These are phyloP conservation scores for Anisodus acutangulus DNA, from an alignment of 257 asterid genomes.

Conservation along the genomic window DNA sequence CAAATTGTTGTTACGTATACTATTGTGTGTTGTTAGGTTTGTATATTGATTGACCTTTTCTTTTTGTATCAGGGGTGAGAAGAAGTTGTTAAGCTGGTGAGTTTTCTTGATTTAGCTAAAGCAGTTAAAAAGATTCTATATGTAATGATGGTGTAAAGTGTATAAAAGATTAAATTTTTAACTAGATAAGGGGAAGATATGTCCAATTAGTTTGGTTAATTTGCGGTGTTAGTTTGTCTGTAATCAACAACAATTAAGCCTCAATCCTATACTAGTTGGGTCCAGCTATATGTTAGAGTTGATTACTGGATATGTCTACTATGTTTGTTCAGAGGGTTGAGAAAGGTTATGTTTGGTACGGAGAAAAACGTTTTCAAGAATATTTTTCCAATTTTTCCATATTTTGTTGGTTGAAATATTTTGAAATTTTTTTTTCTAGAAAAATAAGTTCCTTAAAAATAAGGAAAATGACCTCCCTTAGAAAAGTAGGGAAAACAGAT, in stretches of 20 bases:
- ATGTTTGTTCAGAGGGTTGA: background rate
- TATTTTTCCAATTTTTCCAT: no score
- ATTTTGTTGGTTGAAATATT: no score
- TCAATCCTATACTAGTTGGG: background rate
- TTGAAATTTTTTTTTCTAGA: no score
- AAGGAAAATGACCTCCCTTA: no score
- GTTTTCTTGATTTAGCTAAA: conserved; percentile 26
- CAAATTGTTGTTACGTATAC: no score
- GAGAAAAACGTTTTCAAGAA: no score
- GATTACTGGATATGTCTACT: background rate
- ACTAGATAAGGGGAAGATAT: background rate
- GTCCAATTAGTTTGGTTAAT: background rate
- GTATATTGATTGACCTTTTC: background rate
- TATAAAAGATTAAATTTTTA: background rate
- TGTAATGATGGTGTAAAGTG: background rate
- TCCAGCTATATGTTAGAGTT: background rate
- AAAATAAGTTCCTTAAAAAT: no score
- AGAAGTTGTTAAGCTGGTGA: conserved; percentile 87
- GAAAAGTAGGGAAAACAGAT: no score
- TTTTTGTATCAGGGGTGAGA: conserved; percentile 62
- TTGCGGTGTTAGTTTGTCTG: background rate
- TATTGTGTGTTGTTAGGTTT: background rate
- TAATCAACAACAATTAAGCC: background rate
- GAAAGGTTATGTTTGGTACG: no score
- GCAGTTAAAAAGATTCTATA: background rate